These are phyloP conservation scores for Scedosporium minutisporum DNA, from an alignment of 2,329 filamentous ascomycete genomes.

Conservation along the genomic window DNA sequence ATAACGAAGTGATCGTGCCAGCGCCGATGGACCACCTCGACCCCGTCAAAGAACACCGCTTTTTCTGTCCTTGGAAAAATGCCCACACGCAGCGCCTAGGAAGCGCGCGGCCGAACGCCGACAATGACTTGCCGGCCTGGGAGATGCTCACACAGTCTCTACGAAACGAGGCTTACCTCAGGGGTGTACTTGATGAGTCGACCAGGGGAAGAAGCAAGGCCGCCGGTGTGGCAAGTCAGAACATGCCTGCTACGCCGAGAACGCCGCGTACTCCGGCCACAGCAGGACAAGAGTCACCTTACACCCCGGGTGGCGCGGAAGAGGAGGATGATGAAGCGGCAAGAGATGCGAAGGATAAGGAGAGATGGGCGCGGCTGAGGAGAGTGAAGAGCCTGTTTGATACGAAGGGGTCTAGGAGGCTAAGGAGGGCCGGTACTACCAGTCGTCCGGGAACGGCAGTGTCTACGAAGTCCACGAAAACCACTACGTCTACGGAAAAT, in stretches of 20 bases:
- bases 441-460: slow-evolving; percentile 9
- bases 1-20: slow-evolving; percentile 42
- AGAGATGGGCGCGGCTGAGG: slow-evolving; percentile 62
- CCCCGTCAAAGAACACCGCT: slow-evolving; percentile 62
- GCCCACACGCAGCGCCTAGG: slow-evolving; percentile 44
- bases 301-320: slow-evolving; percentile 12
- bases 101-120: slow-evolving; percentile 22
- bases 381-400: slow-evolving; percentile 65
- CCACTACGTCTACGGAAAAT: not conserved
- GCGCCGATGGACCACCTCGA: slow-evolving; percentile 60
- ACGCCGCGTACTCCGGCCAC: not conserved
- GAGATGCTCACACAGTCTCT: slow-evolving; percentile 43
- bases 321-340: slow-evolving; percentile 38
- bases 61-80: slow-evolving; percentile 77
- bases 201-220: slow-evolving; percentile 2
- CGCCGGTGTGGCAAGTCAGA: not conserved
- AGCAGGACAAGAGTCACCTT: slow-evolving; percentile 9
- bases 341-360: slow-evolving; percentile 54
- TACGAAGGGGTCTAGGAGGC: slow-evolving; percentile 49
- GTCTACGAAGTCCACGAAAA: slow-evolving; percentile 5
- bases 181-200: slow-evolving; percentile 13
- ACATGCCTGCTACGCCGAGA: not conserved
- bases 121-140: slow-evolving; percentile 40
- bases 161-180: slow-evolving; percentile 48
- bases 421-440: slow-evolving; percentile 24